A percentile compares a stretch with the other conserved stretches of the same genome.
Evolutionary conservation across 2,329 filamentous ascomycete species (phyloP).

Genomic region (Venturia carpophila): DNA sequence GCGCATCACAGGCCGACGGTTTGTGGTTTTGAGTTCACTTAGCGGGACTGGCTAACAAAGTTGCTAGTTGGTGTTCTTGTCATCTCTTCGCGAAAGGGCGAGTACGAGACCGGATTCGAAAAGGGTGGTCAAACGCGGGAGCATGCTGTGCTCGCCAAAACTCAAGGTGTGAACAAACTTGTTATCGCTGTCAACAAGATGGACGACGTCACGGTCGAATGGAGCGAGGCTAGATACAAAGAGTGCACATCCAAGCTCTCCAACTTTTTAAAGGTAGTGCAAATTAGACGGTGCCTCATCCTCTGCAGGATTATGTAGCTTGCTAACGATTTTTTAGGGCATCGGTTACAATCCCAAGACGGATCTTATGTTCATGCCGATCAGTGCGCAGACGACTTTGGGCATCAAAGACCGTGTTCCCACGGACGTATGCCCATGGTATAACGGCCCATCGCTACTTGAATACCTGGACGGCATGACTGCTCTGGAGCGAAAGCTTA

Average conservation of each 20-base stretch:
- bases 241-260: constrained; percentile 87
- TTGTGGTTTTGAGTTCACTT: not conserved
- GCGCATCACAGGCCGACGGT: constrained; percentile 51
- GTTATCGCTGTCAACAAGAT: constrained; percentile 98
- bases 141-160: constrained; percentile 96
- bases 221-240: constrained; percentile 86
- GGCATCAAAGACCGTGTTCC: constrained; percentile 86
- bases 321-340: constrained; percentile 44
- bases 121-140: constrained; percentile 94
- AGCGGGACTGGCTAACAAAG: constrained; percentile 19
- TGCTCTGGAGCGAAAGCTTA: constrained; percentile 87
- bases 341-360: constrained; percentile 92
- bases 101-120: constrained; percentile 98
- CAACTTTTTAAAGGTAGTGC: constrained; percentile 48
- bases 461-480: constrained; percentile 95
- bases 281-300: not conserved
- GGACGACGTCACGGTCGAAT: constrained; percentile 94
- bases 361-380: constrained; percentile 91
- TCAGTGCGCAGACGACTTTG: constrained; percentile 77
- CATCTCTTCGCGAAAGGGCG: constrained; percentile 92
- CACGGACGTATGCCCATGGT: constrained; percentile 71
- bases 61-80: constrained; percentile 70
- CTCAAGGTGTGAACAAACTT: constrained; percentile 95
- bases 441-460: constrained; percentile 79
- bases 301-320: not conserved